A percentile compares a stretch with the other conserved stretches of the same genome.
Evolutionary conservation across 192 early-diverging fungal species (phyloP).

Genomic region (Coemansia sp.): DNA sequence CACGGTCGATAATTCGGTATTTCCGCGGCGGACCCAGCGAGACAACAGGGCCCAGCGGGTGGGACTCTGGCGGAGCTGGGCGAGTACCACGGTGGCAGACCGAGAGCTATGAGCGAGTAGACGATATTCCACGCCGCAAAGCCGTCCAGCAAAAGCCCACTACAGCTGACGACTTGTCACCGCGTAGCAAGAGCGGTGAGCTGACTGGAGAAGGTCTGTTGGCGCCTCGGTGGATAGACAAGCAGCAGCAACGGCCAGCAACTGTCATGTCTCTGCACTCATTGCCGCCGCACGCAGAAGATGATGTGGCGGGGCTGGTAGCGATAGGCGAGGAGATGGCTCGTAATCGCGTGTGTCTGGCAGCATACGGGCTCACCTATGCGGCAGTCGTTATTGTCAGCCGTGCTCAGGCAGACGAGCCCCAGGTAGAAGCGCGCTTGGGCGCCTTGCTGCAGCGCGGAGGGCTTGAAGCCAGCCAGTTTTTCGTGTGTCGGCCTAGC

Average conservation of each 20-base stretch:
- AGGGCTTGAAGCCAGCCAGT: conserved; percentile 31
- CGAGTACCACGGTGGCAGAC: conserved; percentile 36
- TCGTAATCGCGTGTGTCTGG: conserved; percentile 49
- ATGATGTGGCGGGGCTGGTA: conserved; percentile 3
- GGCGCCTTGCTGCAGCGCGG: conserved; percentile 14
- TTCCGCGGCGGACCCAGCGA: conserved; percentile 22
- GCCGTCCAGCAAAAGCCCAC: background rate
- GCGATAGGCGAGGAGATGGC: conserved; percentile 34
- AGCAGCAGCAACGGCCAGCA: conserved; percentile 42
- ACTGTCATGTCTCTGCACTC: conserved; percentile 40
- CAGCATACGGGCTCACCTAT: conserved; percentile 34
- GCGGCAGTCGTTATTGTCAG: conserved; percentile 34
- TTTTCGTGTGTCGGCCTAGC: conserved; percentile 39
- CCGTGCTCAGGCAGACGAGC: conserved; percentile 19
- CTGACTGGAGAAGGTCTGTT: conserved; percentile 27
- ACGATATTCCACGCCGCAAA: conserved; percentile 44
- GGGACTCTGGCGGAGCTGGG: background rate
- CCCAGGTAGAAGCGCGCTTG: conserved; percentile 12
- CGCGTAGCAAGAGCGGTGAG: conserved; percentile 14
- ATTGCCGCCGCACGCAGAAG: conserved; percentile 7
- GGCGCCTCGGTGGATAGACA: conserved; percentile 27
- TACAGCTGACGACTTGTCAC: background rate
- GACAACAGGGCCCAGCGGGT: background rate
- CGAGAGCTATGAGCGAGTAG: conserved; percentile 25
- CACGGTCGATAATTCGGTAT: conserved; percentile 35